Conservation (phyloP, 1,284 basidiomycete species). For the Pseudomicrostroma phylloplanum region DNA sequence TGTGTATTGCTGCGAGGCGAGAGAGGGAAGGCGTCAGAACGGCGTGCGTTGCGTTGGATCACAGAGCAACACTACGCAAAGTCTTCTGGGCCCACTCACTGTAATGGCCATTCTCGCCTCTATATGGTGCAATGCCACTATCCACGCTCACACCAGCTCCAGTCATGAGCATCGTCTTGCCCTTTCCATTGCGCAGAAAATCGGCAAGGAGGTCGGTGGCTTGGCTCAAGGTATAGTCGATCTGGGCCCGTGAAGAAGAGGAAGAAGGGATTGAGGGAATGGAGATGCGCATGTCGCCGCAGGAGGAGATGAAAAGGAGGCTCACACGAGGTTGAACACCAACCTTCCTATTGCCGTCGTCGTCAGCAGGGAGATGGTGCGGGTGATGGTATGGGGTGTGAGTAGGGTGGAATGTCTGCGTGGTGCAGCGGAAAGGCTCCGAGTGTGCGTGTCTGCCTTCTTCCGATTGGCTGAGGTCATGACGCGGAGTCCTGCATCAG, state of each 20-base stretch:
- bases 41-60: not conserved
- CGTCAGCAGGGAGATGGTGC: no score
- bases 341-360: no score
- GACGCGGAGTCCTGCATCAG: no score
- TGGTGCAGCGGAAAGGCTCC: no score
- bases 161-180: slow-evolving; percentile 32
- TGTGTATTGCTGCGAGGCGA: slow-evolving; percentile 24
- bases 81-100: not conserved
- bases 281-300: slow-evolving; percentile 44
- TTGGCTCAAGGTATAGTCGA: slow-evolving; percentile 25
- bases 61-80: not conserved
- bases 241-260: slow-evolving; percentile 14
- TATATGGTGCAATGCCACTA: slow-evolving; percentile 48
- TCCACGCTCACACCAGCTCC: slow-evolving; percentile 48
- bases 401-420: no score
- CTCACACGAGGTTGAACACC: no score
- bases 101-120: slow-evolving; percentile 45
- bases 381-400: no score
- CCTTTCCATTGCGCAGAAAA: slow-evolving; percentile 24
- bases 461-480: no score
- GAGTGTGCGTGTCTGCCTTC: no score
- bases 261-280: slow-evolving; percentile 44
- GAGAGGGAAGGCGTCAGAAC: not conserved
- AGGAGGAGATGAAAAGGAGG: no score
- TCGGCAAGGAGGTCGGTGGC: slow-evolving; percentile 26